Evolutionary conservation across 345 rosid genomes (phyloP).

Genomic region (Firmiana major): DNA sequence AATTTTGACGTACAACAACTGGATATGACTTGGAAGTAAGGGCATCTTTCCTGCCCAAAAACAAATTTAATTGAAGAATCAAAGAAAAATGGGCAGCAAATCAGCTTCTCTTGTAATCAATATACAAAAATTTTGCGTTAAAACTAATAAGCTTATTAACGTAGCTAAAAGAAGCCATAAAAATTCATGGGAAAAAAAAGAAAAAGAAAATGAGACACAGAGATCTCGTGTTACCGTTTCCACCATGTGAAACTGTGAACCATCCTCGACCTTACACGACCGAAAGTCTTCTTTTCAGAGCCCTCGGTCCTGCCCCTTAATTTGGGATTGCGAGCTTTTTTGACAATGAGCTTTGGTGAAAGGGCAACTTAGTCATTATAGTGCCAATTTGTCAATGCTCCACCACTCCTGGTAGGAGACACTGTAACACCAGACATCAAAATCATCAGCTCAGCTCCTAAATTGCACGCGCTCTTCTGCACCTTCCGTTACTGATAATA

Average conservation of each 20-base stretch:
- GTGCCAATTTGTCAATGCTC: background rate
- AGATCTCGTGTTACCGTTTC: slow-evolving; percentile 31
- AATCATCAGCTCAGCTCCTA: background rate
- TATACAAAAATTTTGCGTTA: background rate
- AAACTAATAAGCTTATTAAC: background rate
- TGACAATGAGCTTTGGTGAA: slow-evolving; percentile 4
- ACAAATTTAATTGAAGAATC: too few relatives aligned
- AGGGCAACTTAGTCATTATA: slow-evolving; percentile 10
- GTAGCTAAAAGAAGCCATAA: background rate
- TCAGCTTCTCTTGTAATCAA: background rate
- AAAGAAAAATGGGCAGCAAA: background rate
- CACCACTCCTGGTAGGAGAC: background rate
- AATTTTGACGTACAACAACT: background rate
- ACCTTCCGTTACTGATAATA: background rate
- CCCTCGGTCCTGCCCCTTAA: background rate
- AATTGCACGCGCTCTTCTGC: slow-evolving; percentile 12
- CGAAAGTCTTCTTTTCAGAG: background rate
- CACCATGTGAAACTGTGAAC: slow-evolving; percentile 25
- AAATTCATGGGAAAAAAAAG: background rate
- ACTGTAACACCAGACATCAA: background rate
- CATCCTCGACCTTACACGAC: slow-evolving; percentile 2
- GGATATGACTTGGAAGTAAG: background rate
- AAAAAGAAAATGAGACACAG: slow-evolving; percentile 10
- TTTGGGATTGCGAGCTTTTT: too few relatives aligned
- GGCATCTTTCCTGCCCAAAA: slow-evolving; percentile 5